These are phyloP conservation scores for Podaxis sp. DNA, from an alignment of 768 basidiomycete genomes.

Conservation along the genomic window DNA sequence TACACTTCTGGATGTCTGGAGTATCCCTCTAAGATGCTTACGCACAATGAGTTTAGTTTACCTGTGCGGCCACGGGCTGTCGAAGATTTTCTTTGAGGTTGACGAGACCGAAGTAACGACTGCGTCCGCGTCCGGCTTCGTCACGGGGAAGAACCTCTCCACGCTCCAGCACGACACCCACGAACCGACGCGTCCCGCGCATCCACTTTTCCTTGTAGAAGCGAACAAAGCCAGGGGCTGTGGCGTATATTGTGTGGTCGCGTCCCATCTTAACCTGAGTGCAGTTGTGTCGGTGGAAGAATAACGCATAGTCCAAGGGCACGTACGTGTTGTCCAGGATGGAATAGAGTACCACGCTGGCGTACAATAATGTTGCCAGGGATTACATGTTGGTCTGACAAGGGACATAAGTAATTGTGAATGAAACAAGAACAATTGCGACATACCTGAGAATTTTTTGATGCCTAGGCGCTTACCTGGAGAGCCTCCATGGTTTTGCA, in stretches of 20 bases:
- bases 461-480: constrained; percentile 91
- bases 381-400: constrained; percentile 80
- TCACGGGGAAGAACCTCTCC: constrained; percentile 88
- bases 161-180: constrained; percentile 79
- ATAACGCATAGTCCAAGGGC: background rate
- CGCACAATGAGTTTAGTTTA: background rate
- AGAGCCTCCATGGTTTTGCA: constrained; percentile 89
- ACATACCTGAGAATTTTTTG: constrained; percentile 91
- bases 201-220: constrained; percentile 86
- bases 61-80: background rate
- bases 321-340: constrained; percentile 89
- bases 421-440: background rate
- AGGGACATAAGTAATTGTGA: constrained; percentile 9
- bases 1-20: background rate
- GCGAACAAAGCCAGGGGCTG: constrained; percentile 86
- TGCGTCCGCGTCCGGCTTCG: constrained; percentile 67
- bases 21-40: background rate
- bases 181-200: constrained; percentile 68
- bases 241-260: constrained; percentile 93
- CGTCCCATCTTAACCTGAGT: constrained; percentile 84
- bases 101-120: constrained; percentile 78
- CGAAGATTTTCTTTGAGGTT: constrained; percentile 40
- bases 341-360: constrained; percentile 90
- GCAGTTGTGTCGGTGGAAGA: constrained; percentile 5
- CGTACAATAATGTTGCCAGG: constrained; percentile 96